Evolutionary conservation across 805 yeast genomes (phyloP).

Genomic region (Candida loeiensis): DNA sequence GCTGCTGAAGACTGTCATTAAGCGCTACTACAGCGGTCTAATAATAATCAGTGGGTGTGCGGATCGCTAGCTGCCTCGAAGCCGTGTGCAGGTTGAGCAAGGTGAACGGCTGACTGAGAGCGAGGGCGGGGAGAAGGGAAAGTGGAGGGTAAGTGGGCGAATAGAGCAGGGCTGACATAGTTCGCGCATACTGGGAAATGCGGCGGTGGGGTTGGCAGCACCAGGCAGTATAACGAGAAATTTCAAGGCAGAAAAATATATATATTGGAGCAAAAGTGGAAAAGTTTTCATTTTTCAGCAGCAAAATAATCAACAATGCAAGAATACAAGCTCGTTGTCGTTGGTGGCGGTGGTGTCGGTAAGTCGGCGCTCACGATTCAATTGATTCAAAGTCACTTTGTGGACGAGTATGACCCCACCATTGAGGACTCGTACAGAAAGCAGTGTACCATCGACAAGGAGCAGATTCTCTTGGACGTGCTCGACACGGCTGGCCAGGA

Average conservation of each 20-base stretch:
- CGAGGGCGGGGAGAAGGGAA: too few relatives aligned
- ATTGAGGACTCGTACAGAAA: slow-evolving; percentile 91
- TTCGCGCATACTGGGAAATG: too few relatives aligned
- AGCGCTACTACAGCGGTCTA: too few relatives aligned
- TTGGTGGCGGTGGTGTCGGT: slow-evolving; percentile 99
- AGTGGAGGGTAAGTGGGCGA: neutral
- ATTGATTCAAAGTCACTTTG: slow-evolving; percentile 90
- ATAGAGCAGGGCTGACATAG: too few relatives aligned
- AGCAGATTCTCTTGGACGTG: slow-evolving; percentile 62
- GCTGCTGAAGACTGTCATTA: too few relatives aligned
- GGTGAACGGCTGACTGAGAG: too few relatives aligned
- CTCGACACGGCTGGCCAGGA: slow-evolving; percentile 99
- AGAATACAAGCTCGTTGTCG: slow-evolving; percentile 91
- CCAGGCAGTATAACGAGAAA: neutral
- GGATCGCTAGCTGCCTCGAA: too few relatives aligned
- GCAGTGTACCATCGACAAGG: slow-evolving; percentile 78
- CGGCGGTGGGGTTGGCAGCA: too few relatives aligned
- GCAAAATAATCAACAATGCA: slow-evolving; percentile 35
- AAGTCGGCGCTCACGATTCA: slow-evolving; percentile 95
- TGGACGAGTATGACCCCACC: slow-evolving; percentile 97
- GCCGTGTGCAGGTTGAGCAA: too few relatives aligned
- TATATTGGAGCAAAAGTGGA: slow-evolving; percentile 1
- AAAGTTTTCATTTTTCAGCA: slow-evolving; percentile 2
- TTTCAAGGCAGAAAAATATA: slow-evolving; percentile 2
- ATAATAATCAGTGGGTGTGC: too few relatives aligned